Evolutionary conservation across 2,329 filamentous ascomycete species (phyloP), one percentile per base, ranked within the genome.

Genomic region (Chrysoporthe cubensis): DNA sequence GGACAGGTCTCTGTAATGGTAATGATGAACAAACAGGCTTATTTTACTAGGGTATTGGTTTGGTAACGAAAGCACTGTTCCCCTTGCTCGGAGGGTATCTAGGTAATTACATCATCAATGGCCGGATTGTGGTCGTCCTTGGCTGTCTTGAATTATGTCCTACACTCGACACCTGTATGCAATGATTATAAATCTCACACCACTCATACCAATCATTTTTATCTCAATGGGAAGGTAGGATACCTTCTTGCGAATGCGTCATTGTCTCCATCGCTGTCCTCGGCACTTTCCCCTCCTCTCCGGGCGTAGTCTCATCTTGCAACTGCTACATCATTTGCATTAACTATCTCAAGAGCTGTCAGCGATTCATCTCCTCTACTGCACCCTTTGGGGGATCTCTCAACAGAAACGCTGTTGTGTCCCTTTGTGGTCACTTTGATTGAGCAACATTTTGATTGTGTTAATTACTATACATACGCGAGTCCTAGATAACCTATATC

Each of bases 401-500:
- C 18, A 6, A 8, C 14, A 18, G 18, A 43, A 44, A 16, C 40
- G 37, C 11, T 21, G 9, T 40, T 16, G 5, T 14, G 3, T 14
- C 34, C 16, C 40, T 32, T 32, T 5, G n/a, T 26, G n/a, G 37
- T 26, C 40, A 7, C 18, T 40, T 21, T 14, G 14, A 18, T n/a
- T 34, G 13, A 26, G 7, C 37, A n/a, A 8, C 13, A 32, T 21
- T 34, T 50, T 43, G 32, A 37, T 64, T n/a, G 44, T 8, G 42
- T 56, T 18, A 42, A 48, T 56, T 18, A 42, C 18, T 66, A 40
- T 6, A 60, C n/a, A 44, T 26, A 60, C 59, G 37, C 21, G 37
- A 21, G 14, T 32, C 67, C 67, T 66, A 66, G 26, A 44, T 14
- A 54, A 54, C 54, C 59, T 54, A 60, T 1, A 66, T 21, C 26